Percentiles rank a stretch among this genome's conserved stretches.
Conservation (phyloP, 2,329 filamentous ascomycete genomes). For the Ceratocystis eucalypticola region DNA sequence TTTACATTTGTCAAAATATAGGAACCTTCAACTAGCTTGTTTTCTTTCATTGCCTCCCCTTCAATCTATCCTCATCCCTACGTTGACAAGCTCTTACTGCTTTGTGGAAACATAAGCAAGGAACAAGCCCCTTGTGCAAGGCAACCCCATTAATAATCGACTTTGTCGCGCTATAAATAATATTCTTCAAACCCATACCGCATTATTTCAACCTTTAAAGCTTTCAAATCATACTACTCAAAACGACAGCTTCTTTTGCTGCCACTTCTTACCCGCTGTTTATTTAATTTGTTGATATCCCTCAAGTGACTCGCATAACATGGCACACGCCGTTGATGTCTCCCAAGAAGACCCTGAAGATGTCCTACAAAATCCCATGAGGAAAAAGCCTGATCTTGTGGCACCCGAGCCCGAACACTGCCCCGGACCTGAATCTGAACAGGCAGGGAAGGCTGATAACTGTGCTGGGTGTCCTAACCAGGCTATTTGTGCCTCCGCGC, state of each 20-base stretch:
- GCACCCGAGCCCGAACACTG: conserved; percentile 96
- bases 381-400: conserved; percentile 65
- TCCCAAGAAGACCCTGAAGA: conserved; percentile 48
- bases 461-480: conserved; percentile 96
- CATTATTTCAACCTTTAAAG: too few relatives aligned
- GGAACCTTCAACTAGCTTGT: background rate
- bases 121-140: background rate
- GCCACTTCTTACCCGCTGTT: background rate
- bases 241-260: background rate
- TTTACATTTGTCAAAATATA: background rate
- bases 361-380: conserved; percentile 59
- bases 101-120: too few relatives aligned
- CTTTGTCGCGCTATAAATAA: background rate
- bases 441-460: conserved; percentile 59
- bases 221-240: too few relatives aligned
- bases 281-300: background rate
- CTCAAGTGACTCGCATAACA: conserved; percentile 27
- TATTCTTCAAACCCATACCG: background rate
- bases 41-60: background rate
- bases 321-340: conserved; percentile 66
- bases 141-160: conserved; percentile 12
- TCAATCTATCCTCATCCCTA: too few relatives aligned
- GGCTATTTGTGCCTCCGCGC: conserved; percentile 81
- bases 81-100: too few relatives aligned
- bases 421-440: conserved; percentile 70